Evolutionary conservation across 148 eudicot species (phyloP).

Genomic region (Silene uniflora): DNA sequence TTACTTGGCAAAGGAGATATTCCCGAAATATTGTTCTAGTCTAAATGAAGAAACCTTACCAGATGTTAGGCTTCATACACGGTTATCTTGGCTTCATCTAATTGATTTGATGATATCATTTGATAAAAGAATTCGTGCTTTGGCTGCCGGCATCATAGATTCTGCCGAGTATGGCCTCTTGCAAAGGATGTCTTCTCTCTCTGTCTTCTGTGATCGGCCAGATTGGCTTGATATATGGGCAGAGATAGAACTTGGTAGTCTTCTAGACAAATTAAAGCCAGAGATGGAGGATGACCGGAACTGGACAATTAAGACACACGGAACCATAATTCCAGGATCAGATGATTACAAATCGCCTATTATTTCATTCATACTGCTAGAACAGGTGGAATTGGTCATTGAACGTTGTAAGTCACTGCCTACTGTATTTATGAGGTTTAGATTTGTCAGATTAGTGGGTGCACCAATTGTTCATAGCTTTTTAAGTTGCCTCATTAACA

Average conservation of each 20-base stretch:
- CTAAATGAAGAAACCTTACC: conserved; percentile 51
- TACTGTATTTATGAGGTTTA: conserved; percentile 48
- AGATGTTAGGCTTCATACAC: conserved; percentile 46
- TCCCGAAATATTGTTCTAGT: conserved; percentile 55
- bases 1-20: conserved; percentile 81
- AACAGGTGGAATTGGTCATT: conserved; percentile 53
- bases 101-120: conserved; percentile 85
- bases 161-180: conserved; percentile 58
- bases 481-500: conserved; percentile 45
- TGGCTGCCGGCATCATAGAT: conserved; percentile 51
- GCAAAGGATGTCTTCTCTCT: conserved; percentile 62
- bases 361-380: conserved; percentile 52
- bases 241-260: conserved; percentile 64
- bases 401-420: conserved; percentile 84
- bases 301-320: conserved; percentile 52
- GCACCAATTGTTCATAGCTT: conserved; percentile 48
- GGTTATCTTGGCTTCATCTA: conserved; percentile 71
- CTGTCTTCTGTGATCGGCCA: conserved; percentile 87
- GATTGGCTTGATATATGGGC: conserved; percentile 97
- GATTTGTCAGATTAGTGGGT: conserved; percentile 54
- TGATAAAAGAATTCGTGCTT: conserved; percentile 64
- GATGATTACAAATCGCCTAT: conserved; percentile 70
- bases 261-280: conserved; percentile 49
- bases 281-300: conserved; percentile 65
- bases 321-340: conserved; percentile 44